Base-by-base conservation (phyloP, 106 monocot genomes). In the Allium sativum region DNA sequence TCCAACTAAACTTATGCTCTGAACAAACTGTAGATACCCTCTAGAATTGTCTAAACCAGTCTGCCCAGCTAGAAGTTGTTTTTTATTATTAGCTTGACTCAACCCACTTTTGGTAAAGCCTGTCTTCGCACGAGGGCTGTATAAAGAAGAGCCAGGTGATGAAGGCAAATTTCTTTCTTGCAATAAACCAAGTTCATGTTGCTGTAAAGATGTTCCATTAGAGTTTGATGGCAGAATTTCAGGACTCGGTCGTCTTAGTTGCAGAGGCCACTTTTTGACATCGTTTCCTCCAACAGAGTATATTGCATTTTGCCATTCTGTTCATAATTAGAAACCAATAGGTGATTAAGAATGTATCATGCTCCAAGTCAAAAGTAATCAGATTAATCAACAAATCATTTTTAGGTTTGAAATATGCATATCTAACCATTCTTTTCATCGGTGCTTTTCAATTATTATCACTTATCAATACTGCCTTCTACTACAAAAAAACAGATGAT, bases 251-350 rank as follows among this genome's bases (percentile, higher is more conserved):
- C 84, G 70, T 48, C 90, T 73, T 62, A 96, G 65, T 52, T 98
- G 96, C 42, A 98, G n/a, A 19, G 90, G 82, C 96, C 96, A 98
- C 61, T 91, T 96, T 61, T 76, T 91, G 46, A 91, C 82, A 66
- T 98, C 96, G 67, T 81, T 91, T 15, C 96, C 96, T 10, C 96
- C 91, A 63, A 98, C 70, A 10, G 84, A 80, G 48, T 91, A 91
- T 56, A 98, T 85, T 71, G 96, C 96, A 50, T 80, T 98, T 68
- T 98, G 96, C 91, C 96, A 98, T 71, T 98, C 96, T 98, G 79
- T 60, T 61, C 19, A 66, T 18, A 68, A 10, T 10, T 73, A 79
- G 15, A 48, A 15, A 31, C 31, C 31, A 31, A 3, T 31, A 31
- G 31, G 31, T 31, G 5, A 31, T 31, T 31, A 31, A 31, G 31